Evolutionary conservation across 345 rosid genomes (phyloP).

Genomic region (Noccaea bulbosa): DNA sequence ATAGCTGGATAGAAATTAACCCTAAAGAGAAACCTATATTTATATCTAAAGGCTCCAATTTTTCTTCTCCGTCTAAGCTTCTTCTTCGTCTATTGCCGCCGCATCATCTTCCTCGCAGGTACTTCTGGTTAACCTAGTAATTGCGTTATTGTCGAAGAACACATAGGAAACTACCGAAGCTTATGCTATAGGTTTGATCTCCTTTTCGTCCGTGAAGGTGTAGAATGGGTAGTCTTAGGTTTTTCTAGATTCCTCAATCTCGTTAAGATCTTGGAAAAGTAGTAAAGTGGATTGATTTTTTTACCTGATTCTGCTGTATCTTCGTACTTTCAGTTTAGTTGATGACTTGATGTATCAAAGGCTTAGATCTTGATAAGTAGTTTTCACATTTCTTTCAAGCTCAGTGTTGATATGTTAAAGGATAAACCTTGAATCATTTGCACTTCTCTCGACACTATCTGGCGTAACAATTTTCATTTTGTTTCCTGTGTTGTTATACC

Average conservation of each 20-base stretch:
- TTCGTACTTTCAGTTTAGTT: not conserved
- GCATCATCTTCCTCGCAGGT: conserved; percentile 38
- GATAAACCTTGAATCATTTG: not conserved
- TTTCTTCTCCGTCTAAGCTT: not conserved
- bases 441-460: not conserved
- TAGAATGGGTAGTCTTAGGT: not conserved
- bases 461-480: not conserved
- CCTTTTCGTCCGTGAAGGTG: not conserved
- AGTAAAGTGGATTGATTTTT: not conserved
- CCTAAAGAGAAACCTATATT: conserved; percentile 26
- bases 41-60: conserved; percentile 9
- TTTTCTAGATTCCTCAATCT: conserved; percentile 11
- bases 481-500: not conserved
- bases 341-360: not conserved
- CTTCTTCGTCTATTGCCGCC: conserved; percentile 17
- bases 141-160: not conserved
- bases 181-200: not conserved
- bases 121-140: conserved; percentile 6
- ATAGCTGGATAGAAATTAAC: not conserved
- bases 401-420: not conserved
- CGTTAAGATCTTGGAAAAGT: not conserved
- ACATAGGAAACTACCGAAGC: not conserved
- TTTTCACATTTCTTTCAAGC: not conserved
- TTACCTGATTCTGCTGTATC: not conserved
- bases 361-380: not conserved